Conservation (phyloP, 345 rosid genomes). For the Mallotus nudiflorus region DNA sequence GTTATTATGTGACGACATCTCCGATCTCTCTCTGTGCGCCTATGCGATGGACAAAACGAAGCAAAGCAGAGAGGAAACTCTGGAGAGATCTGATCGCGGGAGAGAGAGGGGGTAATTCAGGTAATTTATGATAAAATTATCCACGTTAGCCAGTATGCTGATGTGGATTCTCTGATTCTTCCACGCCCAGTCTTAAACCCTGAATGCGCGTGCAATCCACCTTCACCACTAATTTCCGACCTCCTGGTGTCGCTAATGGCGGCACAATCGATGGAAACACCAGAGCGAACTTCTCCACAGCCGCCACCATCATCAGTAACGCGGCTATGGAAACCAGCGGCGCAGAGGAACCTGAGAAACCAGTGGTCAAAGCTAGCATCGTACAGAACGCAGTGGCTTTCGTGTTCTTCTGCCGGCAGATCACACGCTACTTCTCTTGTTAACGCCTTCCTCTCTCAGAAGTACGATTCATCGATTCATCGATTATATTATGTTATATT, state of each 20-base stretch:
- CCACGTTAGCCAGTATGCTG: not conserved
- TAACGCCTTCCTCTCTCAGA: constrained; percentile 66
- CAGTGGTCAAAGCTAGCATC: constrained; percentile 82
- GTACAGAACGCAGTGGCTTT: constrained; percentile 56
- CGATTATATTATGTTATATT: not conserved
- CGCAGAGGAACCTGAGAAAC: constrained; percentile 83
- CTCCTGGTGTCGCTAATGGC: too few relatives aligned
- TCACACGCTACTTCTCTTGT: constrained; percentile 79
- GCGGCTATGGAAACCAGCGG: constrained; percentile 87
- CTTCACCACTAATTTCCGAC: too few relatives aligned
- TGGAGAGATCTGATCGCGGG: not conserved
- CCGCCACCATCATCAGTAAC: constrained; percentile 41
- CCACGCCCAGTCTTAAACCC: too few relatives aligned
- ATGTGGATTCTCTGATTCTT: not conserved
- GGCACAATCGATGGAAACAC: constrained; percentile 10
- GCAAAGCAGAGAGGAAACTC: too few relatives aligned
- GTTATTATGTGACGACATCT: constrained; percentile 29
- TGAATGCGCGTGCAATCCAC: too few relatives aligned
- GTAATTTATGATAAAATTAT: too few relatives aligned
- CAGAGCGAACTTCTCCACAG: constrained; percentile 22
- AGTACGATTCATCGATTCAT: constrained; percentile 33
- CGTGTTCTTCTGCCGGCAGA: constrained; percentile 57
- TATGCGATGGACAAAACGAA: too few relatives aligned
- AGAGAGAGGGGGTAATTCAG: too few relatives aligned
- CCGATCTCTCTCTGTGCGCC: not conserved